These are phyloP conservation scores for Cadophora sp. DNA, from an alignment of 2,329 filamentous ascomycete genomes.

Conservation along the genomic window DNA sequence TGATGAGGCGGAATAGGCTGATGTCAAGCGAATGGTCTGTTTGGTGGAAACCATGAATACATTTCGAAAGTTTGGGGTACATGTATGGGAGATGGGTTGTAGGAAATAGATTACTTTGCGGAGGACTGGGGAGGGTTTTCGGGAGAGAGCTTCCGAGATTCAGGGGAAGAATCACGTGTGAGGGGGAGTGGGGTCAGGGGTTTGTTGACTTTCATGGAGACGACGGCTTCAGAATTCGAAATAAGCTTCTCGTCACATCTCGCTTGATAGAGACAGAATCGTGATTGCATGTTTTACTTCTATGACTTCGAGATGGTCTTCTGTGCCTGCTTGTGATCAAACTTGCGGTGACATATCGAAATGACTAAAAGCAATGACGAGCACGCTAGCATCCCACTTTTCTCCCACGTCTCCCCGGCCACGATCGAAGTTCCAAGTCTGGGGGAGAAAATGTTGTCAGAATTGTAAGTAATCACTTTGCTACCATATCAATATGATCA, in stretches of 20 bases:
- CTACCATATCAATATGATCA: too few relatives aligned
- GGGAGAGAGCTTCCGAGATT: constrained; percentile 19
- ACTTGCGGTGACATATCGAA: neutral
- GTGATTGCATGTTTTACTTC: too few relatives aligned
- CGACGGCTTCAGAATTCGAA: neutral
- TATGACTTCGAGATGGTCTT: too few relatives aligned
- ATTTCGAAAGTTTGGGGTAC: neutral
- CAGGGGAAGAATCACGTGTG: constrained; percentile 17
- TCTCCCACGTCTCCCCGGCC: neutral
- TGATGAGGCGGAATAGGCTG: constrained; percentile 18
- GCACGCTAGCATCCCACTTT: constrained; percentile 16
- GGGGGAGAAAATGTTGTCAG: too few relatives aligned
- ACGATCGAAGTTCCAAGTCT: neutral
- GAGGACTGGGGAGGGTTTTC: constrained; percentile 11
- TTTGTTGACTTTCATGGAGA: constrained; percentile 4
- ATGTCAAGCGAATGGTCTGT: constrained; percentile 1
- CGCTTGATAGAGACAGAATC: neutral
- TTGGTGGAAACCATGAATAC: constrained; percentile 1
- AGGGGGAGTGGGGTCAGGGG: neutral
- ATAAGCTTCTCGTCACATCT: neutral
- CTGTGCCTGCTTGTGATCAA: neutral
- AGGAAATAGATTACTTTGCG: constrained; percentile 12
- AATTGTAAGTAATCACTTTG: too few relatives aligned
- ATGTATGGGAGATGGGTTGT: neutral
- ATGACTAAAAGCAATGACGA: neutral